Base-by-base conservation (phyloP, 805 yeast genomes). In the Myxozyma melibiosi region DNA sequence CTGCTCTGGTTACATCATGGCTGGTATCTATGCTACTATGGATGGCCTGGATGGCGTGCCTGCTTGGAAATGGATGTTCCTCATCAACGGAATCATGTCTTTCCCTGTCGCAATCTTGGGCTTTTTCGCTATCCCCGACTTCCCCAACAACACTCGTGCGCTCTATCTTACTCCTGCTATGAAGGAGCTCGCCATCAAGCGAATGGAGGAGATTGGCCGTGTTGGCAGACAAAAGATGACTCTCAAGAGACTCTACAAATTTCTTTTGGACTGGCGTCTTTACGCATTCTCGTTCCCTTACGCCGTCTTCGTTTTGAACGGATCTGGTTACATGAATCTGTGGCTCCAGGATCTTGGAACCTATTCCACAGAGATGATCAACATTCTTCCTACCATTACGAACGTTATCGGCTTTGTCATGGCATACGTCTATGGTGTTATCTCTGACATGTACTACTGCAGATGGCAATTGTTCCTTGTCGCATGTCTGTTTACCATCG, bases 11-110 rank as follows among this genome's bases (percentile, higher is more conserved):
- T 79, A 82, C 59, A 73, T 86, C 39, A 85, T 84, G 64, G 80
- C 85, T n/a, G 80, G 84, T 11, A 76, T 84, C 25, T 78, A 73
- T 55, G 65, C 75, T 24, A 64, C 71, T 40, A 67, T 85, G 64
- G 71, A 76, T 53, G 88, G 85, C 33, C 72, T 68, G 7, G 66
- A 69, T 43, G 89, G 89, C 0, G 71, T 81, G 9, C 76, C 77
- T 6, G 83, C 88, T 9, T 86, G 90, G 90, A 77, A 84, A 73
- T 86, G 90, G 90, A 80, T 83, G 67, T 85, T 83, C 66, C 80
- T 86, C 44, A 76, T 86, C 58, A 88, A 84, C 67, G 85, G 84
- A 14, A 66, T 81, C 45, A 77, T 86, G 48, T 80, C 86, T 4
- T 76, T 2, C 79, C 86, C 41, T 85, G 85, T 9, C 8, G 84